These are phyloP conservation scores for Ophiocordyceps australis DNA, from an alignment of 2,329 filamentous ascomycete genomes.

Conservation along the genomic window DNA sequence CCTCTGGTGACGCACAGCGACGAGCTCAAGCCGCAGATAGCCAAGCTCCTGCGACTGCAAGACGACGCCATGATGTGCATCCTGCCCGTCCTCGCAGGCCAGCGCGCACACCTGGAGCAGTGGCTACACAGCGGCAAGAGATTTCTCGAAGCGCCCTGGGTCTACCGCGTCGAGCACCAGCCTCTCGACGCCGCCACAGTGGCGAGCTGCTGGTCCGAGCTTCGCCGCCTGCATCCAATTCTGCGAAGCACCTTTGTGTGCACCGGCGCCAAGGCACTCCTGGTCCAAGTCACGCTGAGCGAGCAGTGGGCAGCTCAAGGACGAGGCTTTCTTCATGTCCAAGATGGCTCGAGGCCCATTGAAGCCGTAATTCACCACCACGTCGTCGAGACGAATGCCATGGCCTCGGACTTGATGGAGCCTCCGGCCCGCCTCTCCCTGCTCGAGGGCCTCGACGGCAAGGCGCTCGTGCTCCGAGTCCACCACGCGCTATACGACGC, in stretches of 20 bases:
- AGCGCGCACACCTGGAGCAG: slow-evolving; percentile 5
- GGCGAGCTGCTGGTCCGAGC: slow-evolving; percentile 2
- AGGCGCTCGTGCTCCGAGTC: slow-evolving; percentile 6
- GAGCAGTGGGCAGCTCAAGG: neutral
- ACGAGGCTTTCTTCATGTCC: slow-evolving; percentile 1
- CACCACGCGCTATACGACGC: slow-evolving; percentile 9
- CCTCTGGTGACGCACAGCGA: neutral
- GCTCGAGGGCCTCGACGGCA: slow-evolving; percentile 5
- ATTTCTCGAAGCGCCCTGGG: slow-evolving; percentile 10
- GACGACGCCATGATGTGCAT: slow-evolving; percentile 4
- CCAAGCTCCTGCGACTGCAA: slow-evolving; percentile 1
- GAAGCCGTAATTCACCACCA: slow-evolving; percentile 2
- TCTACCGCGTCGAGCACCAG: slow-evolving; percentile 5
- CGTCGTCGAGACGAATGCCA: slow-evolving; percentile 3
- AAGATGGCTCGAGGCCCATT: neutral
- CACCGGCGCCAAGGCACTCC: neutral
- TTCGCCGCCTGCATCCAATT: slow-evolving; percentile 3
- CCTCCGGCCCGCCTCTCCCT: slow-evolving; percentile 5
- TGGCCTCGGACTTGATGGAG: slow-evolving; percentile 4
- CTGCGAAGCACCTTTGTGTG: slow-evolving; percentile 4
- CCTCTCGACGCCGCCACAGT: slow-evolving; percentile 3
- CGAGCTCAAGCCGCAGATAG: neutral
- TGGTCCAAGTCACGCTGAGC: slow-evolving; percentile 3
- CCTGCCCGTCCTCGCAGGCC: slow-evolving; percentile 5
- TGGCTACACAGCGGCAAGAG: slow-evolving; percentile 8